These are phyloP conservation scores for Oryza glumipatula DNA, from an alignment of 176 grass and related monocot species.

Conservation along the genomic window DNA sequence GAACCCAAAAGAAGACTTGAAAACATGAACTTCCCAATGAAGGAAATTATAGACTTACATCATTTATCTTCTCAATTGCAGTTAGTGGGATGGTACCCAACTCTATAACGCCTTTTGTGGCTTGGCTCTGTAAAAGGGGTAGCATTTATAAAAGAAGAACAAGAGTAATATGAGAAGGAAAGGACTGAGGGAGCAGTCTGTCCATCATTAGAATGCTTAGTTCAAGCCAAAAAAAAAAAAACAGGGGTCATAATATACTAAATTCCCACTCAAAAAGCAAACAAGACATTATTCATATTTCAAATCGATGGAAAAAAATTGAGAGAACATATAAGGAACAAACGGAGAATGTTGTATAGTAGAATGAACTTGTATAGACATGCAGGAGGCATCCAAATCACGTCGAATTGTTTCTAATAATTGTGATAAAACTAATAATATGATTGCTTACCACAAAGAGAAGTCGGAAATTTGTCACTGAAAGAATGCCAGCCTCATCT, in stretches of 20 bases:
- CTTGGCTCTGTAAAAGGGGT: conserved; percentile 65
- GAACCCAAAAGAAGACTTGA: conserved; percentile 12
- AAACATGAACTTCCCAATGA: not conserved
- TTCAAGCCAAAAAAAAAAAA: not conserved
- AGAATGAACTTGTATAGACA: conserved; percentile 13
- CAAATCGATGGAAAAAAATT: too few relatives aligned
- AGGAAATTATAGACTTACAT: conserved; percentile 60
- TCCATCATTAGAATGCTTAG: conserved; percentile 15
- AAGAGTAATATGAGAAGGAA: not conserved
- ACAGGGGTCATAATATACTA: too few relatives aligned
- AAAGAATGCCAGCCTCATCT: conserved; percentile 64
- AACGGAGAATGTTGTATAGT: not conserved
- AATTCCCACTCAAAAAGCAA: too few relatives aligned
- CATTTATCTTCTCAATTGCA: conserved; percentile 86
- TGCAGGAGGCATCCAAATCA: not conserved
- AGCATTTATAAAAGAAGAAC: conserved; percentile 20
- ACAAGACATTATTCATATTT: too few relatives aligned
- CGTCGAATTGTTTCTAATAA: not conserved
- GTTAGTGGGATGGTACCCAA: conserved; percentile 87
- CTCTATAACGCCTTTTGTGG: conserved; percentile 66
- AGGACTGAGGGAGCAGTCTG: not conserved
- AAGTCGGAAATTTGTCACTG: conserved; percentile 88
- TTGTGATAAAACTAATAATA: conserved; percentile 1
- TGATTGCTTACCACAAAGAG: conserved; percentile 78
- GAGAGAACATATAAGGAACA: too few relatives aligned